Evolutionary conservation across 768 basidiomycete species (phyloP), one percentile per base, ranked within the genome.

Genomic region (Goffeauzyma gilvescens): DNA sequence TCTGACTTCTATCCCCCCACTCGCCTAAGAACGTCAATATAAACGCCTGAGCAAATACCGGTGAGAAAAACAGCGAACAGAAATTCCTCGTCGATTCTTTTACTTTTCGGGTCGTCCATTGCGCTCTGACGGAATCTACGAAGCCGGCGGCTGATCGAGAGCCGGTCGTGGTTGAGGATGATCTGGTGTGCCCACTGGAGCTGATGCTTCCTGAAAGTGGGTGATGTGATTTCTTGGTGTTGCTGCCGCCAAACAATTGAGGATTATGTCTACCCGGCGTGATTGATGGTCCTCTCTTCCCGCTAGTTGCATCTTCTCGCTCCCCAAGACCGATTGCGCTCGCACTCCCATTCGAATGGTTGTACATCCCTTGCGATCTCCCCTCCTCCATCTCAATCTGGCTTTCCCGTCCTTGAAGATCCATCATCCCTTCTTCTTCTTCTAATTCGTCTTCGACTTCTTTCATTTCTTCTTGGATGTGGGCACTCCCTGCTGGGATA

Each of bases 1-100:
- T 85, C 67, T 98, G 90, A 57, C 85, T 90, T 41, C 90, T 68
- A 66, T 96, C 93, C 0, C 93, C 90, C 93, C 93, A 96, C 66
- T 98, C 93, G 8, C 89, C 93, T n/a, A 98, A 69, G 65, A 95
- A 95, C 0, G 90, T 96, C 46, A 98, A 69, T 24, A 90, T 68
- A 55, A 98, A 95, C 0, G 85, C 76, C 63, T 98, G 87, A 2
- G 87, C 86, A 57, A 95, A 90, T 1, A 93, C 84, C 0, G 90
- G 90, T 0, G 83, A 86, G 15, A 95, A 66, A 51, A 89, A 63
- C 14, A 87, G 66, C 54, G 76, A 78, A 60, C 75, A 79, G 54
- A 86, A 78, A 59, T 89, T 89, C 53, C 84, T 72, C 5, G 74
- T 67, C 7, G 85, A 79, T 15, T 89, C 79, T 14, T 55, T 53